Percentiles rank a stretch among this genome's conserved stretches.
Conservation (phyloP, 805 yeast species). For the Sungouiozyma intestinalis region DNA sequence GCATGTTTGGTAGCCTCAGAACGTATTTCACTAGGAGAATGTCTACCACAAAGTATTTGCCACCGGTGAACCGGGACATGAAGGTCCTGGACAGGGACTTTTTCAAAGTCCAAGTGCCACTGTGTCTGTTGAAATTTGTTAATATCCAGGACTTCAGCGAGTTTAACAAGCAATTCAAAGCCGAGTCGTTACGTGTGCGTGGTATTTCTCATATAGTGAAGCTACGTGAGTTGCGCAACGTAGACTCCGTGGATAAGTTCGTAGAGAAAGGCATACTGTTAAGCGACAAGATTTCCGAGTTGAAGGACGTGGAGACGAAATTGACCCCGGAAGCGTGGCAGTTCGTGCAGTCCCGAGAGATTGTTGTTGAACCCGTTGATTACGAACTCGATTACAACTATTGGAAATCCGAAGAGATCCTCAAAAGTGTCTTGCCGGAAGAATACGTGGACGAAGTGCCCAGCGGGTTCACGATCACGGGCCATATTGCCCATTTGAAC, state of each 20-base stretch:
- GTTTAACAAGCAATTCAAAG: slow-evolving; percentile 48
- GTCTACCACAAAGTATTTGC: slow-evolving; percentile 26
- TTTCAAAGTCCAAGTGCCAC: slow-evolving; percentile 46
- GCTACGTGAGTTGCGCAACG: slow-evolving; percentile 16
- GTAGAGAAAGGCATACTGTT: slow-evolving; percentile 40
- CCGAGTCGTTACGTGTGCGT: slow-evolving; percentile 60
- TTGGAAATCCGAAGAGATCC: slow-evolving; percentile 86
- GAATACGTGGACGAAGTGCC: slow-evolving; percentile 61
- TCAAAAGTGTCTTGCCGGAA: slow-evolving; percentile 68
- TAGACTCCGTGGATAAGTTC: slow-evolving; percentile 21
- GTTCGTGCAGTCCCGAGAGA: slow-evolving; percentile 38
- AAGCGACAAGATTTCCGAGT: slow-evolving; percentile 37
- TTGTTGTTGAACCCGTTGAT: slow-evolving; percentile 41
- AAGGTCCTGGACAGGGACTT: slow-evolving; percentile 51
- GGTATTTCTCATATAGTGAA: slow-evolving; percentile 61
- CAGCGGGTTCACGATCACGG: slow-evolving; percentile 84
- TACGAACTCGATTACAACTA: slow-evolving; percentile 57
- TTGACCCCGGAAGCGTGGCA: slow-evolving; percentile 35
- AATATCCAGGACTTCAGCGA: slow-evolving; percentile 52
- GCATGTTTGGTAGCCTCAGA: not conserved
- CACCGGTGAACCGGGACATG: slow-evolving; percentile 66
- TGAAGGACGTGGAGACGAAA: slow-evolving; percentile 30
- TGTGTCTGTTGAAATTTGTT: slow-evolving; percentile 60
- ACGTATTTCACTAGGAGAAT: slow-evolving; percentile 1
- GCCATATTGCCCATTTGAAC: slow-evolving; percentile 92